Percentiles rank a stretch among this genome's conserved stretches.
These are phyloP conservation scores for Colletotrichum sp. DNA, from an alignment of 2,329 filamentous ascomycete genomes.

Conservation along the genomic window DNA sequence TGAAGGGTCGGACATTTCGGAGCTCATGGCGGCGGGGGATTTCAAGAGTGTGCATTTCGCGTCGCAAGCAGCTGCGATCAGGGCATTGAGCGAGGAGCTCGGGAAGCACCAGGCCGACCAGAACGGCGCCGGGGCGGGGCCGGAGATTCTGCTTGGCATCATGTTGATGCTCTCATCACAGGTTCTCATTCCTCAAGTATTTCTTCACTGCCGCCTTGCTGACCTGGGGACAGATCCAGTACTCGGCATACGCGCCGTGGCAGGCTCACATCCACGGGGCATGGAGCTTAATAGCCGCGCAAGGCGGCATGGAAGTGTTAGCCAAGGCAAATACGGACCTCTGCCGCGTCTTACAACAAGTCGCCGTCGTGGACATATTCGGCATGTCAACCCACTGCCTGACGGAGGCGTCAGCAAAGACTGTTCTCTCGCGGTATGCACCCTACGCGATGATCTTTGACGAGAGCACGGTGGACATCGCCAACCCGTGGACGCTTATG, in stretches of 20 bases:
- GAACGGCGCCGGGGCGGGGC: neutral
- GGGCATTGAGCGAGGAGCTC: neutral
- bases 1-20: neutral
- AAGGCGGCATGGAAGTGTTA: neutral
- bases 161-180: neutral
- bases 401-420: neutral
- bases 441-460: neutral
- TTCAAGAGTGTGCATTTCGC: neutral
- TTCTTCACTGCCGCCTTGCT: neutral
- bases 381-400: neutral
- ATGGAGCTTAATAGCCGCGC: neutral
- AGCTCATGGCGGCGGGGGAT: neutral
- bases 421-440: neutral
- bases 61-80: neutral
- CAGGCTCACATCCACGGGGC: neutral
- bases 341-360: neutral
- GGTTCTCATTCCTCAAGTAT: fast-evolving
- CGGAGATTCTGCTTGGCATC: neutral
- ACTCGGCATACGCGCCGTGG: neutral
- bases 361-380: neutral
- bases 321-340: neutral
- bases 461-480: neutral
- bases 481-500: neutral
- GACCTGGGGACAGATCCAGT: neutral
- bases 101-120: neutral